These are phyloP conservation scores for Apiospora koreana DNA, from an alignment of 2,329 filamentous ascomycete genomes.

Conservation along the genomic window DNA sequence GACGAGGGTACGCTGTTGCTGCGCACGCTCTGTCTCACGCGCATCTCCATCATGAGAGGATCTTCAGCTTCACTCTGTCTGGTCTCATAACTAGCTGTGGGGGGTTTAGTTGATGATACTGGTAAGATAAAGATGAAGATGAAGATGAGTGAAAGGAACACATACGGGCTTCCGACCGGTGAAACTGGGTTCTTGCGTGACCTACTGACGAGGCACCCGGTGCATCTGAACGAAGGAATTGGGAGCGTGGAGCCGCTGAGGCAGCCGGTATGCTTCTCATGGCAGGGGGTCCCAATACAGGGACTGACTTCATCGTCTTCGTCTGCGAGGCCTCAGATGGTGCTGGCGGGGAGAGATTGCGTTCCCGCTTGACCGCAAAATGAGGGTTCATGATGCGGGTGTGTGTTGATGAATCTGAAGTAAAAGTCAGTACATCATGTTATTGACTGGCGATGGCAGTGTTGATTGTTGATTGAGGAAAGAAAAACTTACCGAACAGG, in stretches of 20 bases:
- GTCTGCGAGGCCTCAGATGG: not conserved
- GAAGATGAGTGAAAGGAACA: not conserved
- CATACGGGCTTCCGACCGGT: slow-evolving; percentile 16
- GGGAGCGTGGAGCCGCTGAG: not conserved
- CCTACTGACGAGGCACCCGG: not conserved
- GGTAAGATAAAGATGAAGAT: not conserved
- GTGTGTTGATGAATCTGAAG: not conserved
- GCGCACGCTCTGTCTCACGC: not conserved
- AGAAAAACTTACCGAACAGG: not conserved
- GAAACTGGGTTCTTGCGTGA: not conserved
- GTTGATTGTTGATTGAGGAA: not conserved
- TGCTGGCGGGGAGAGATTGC: not conserved
- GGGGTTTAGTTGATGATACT: not conserved
- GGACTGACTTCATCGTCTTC: not conserved
- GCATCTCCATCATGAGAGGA: slow-evolving; percentile 8
- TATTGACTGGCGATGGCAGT: not conserved
- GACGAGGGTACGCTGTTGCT: not conserved
- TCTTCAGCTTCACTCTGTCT: slow-evolving; percentile 10
- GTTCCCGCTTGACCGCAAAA: slow-evolving; percentile 13
- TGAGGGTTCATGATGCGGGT: not conserved
- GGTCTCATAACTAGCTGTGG: slow-evolving; percentile 14
- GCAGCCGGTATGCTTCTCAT: not conserved
- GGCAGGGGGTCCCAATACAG: not conserved
- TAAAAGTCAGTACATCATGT: not conserved
- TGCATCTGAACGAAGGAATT: not conserved